Conservation (phyloP, 345 rosid species). For the Boechera divaricarpa region DNA sequence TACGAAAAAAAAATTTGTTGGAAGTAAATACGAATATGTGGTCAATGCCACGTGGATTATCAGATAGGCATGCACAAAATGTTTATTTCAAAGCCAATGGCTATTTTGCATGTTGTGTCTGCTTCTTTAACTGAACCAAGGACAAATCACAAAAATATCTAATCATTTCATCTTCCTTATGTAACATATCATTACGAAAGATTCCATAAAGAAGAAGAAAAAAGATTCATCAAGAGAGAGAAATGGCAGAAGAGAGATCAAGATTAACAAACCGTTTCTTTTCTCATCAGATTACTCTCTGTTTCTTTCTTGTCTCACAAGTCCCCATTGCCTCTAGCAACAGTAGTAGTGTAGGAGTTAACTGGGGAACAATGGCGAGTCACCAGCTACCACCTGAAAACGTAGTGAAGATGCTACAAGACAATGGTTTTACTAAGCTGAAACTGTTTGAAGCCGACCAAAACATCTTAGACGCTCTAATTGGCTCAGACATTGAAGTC, state of each 20-base stretch:
- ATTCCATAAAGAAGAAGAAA: background rate
- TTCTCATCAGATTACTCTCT: constrained; percentile 29
- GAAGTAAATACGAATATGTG: background rate
- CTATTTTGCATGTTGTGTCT: constrained; percentile 43
- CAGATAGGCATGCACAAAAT: constrained; percentile 46
- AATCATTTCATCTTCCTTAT: constrained; percentile 33
- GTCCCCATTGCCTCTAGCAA: constrained; percentile 29
- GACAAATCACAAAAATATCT: constrained; percentile 40
- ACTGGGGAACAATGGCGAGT: constrained; percentile 85
- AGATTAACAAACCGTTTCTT: background rate
- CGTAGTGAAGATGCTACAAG: constrained; percentile 65
- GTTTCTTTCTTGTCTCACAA: constrained; percentile 39
- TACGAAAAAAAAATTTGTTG: no score
- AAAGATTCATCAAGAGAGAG: background rate
- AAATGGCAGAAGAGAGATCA: constrained; percentile 40
- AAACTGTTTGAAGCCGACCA: constrained; percentile 87
- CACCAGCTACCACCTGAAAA: constrained; percentile 71
- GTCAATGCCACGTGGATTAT: constrained; percentile 42
- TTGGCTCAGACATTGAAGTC: constrained; percentile 72
- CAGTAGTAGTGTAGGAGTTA: constrained; percentile 52
- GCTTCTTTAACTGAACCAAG: constrained; percentile 48
- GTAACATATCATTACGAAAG: background rate
- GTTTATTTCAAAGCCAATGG: constrained; percentile 33
- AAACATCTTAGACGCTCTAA: constrained; percentile 58
- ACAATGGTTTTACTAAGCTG: constrained; percentile 65